Evolutionary conservation across 805 yeast genomes (phyloP).

Genomic region (Huiozyma naganishii): DNA sequence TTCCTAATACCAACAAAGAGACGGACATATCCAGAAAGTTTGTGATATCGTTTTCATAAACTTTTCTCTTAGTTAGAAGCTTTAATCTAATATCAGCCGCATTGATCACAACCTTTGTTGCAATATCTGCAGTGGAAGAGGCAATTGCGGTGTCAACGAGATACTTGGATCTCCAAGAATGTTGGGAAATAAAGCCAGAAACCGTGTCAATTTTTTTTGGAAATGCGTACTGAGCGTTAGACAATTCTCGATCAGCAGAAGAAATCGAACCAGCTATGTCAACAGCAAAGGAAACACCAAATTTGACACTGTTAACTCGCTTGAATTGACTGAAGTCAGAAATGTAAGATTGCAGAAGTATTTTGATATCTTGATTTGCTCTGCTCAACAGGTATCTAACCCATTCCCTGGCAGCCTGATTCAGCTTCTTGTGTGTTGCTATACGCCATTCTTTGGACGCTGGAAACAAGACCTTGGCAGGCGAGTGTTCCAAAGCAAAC

Average conservation of each 20-base stretch:
- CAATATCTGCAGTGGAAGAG: constrained; percentile 23
- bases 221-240: constrained; percentile 33
- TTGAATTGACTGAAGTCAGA: constrained; percentile 33
- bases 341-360: constrained; percentile 68
- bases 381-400: constrained; percentile 42
- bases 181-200: constrained; percentile 66
- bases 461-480: constrained; percentile 28
- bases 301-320: constrained; percentile 40
- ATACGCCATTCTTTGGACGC: constrained; percentile 79
- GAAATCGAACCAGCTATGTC: constrained; percentile 72
- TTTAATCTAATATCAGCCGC: constrained; percentile 13
- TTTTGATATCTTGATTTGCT: constrained; percentile 65
- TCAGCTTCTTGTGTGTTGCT: constrained; percentile 50
- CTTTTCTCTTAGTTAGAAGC: constrained; percentile 10
- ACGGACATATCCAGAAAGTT: constrained; percentile 37
- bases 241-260: constrained; percentile 56
- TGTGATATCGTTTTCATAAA: constrained; percentile 28
- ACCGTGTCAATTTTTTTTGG: constrained; percentile 42
- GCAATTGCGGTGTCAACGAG: constrained; percentile 25
- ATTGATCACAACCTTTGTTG: constrained; percentile 11
- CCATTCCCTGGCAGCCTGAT: constrained; percentile 58
- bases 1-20: constrained; percentile 31
- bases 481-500: constrained; percentile 37
- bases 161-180: constrained; percentile 53
- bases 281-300: constrained; percentile 83